Conservation (phyloP, 345 rosid species). For the Dipteronia sinensis region DNA sequence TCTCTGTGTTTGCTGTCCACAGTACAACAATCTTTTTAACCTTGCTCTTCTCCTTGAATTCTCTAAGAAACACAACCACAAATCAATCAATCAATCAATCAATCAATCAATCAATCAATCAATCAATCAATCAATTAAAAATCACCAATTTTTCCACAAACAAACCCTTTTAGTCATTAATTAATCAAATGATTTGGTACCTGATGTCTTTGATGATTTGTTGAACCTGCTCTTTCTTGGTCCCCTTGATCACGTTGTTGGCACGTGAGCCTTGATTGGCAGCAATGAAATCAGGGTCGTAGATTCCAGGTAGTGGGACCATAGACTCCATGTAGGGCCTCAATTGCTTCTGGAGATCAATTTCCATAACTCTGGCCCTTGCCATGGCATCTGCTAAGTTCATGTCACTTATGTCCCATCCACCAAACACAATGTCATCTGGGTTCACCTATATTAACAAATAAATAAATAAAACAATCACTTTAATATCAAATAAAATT, state of each 20-base stretch:
- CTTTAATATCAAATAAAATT: background rate
- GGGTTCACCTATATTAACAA: slow-evolving; percentile 68
- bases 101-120: too few species aligned
- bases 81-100: slow-evolving; percentile 7
- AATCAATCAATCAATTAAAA: slow-evolving; percentile 5
- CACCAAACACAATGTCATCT: slow-evolving; percentile 89
- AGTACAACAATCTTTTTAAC: slow-evolving; percentile 90
- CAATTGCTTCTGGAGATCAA: slow-evolving; percentile 90
- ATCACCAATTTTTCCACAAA: background rate
- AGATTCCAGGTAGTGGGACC: slow-evolving; percentile 94
- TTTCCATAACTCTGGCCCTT: slow-evolving; percentile 83
- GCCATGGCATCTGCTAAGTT: slow-evolving; percentile 98
- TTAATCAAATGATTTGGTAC: slow-evolving; percentile 30
- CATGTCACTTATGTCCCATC: slow-evolving; percentile 98
- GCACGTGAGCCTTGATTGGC: slow-evolving; percentile 97
- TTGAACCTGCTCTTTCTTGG: slow-evolving; percentile 82
- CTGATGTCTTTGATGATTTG: slow-evolving; percentile 86
- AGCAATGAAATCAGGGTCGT: slow-evolving; percentile 90
- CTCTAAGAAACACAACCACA: slow-evolving; percentile 44
- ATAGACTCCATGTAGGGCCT: slow-evolving; percentile 95
- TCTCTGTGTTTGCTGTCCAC: slow-evolving; percentile 99
- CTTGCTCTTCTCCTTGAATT: slow-evolving; percentile 80
- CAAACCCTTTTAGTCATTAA: background rate
- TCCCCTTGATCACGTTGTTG: slow-evolving; percentile 79
- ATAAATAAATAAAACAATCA: background rate